Percentiles rank a stretch among this genome's conserved stretches.
These are phyloP conservation scores for Elsinoe australis DNA, from an alignment of 2,329 filamentous ascomycete species.

Conservation along the genomic window DNA sequence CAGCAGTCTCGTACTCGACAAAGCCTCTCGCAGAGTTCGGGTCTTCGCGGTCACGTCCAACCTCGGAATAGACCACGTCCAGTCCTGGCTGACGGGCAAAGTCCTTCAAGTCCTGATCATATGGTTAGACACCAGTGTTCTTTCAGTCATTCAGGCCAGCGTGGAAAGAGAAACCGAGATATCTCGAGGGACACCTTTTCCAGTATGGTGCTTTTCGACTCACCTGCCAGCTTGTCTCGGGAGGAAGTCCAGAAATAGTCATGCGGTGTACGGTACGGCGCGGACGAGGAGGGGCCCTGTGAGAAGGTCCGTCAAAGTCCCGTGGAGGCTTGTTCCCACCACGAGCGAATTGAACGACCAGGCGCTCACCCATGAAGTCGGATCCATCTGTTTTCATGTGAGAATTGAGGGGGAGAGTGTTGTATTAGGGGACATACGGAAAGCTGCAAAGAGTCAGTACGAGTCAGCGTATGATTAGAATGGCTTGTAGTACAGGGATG, in stretches of 20 bases:
- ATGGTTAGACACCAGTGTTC: no score
- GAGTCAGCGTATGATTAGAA: slow-evolving; percentile 16
- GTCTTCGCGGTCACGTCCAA: slow-evolving; percentile 81
- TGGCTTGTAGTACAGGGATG: slow-evolving; percentile 22
- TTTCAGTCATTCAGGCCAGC: no score
- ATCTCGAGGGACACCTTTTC: no score
- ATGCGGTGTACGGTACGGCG: slow-evolving; percentile 93
- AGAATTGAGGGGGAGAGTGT: neutral
- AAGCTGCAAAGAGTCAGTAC: slow-evolving; percentile 40
- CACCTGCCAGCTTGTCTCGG: slow-evolving; percentile 99
- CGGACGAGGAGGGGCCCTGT: slow-evolving; percentile 64
- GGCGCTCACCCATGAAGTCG: slow-evolving; percentile 93
- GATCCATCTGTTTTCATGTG: slow-evolving; percentile 64
- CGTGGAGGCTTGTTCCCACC: slow-evolving; percentile 59
- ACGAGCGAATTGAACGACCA: slow-evolving; percentile 96
- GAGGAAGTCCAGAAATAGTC: slow-evolving; percentile 93
- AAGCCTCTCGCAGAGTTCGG: slow-evolving; percentile 63
- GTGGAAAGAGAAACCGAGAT: no score
- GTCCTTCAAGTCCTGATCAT: slow-evolving; percentile 89
- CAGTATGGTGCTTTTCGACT: slow-evolving; percentile 49
- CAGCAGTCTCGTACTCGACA: slow-evolving; percentile 92
- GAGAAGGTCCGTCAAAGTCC: slow-evolving; percentile 30
- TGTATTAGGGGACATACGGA: slow-evolving; percentile 46
- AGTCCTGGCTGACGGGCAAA: slow-evolving; percentile 94
- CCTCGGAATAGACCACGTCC: slow-evolving; percentile 97